Evolutionary conservation across 2,329 filamentous ascomycete genomes (phyloP).

Genomic region (Chrysosporium keratinophilum): DNA sequence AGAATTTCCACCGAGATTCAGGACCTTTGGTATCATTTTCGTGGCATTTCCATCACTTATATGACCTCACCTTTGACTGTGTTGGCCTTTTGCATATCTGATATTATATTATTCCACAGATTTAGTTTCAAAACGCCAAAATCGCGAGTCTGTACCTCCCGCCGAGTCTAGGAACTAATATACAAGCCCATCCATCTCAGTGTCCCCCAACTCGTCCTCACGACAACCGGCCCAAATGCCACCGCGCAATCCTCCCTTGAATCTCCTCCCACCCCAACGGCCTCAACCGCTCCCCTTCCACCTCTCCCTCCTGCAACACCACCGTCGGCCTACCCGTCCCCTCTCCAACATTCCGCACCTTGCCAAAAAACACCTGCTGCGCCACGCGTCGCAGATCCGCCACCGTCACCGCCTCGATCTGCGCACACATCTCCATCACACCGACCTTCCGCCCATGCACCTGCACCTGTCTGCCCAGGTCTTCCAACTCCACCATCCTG

Average conservation of each 20-base stretch:
- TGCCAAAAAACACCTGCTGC: slow-evolving; percentile 62
- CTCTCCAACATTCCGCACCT: slow-evolving; percentile 60
- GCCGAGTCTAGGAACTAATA: too few relatives aligned
- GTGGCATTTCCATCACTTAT: too few relatives aligned
- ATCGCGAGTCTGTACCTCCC: too few relatives aligned
- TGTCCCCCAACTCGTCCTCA: too few relatives aligned
- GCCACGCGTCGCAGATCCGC: slow-evolving; percentile 75
- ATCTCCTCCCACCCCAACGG: slow-evolving; percentile 78
- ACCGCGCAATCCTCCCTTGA: slow-evolving; percentile 71
- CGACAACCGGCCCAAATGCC: slow-evolving; percentile 63
- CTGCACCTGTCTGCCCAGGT: slow-evolving; percentile 88
- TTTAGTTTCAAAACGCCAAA: too few relatives aligned
- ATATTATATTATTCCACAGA: too few relatives aligned
- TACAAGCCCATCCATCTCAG: too few relatives aligned
- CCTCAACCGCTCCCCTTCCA: slow-evolving; percentile 56
- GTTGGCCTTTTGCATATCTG: too few relatives aligned
- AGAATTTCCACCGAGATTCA: too few relatives aligned
- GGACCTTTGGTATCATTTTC: too few relatives aligned
- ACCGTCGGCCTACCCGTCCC: slow-evolving; percentile 88
- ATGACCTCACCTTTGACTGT: too few relatives aligned
- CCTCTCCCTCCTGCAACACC: slow-evolving; percentile 81
- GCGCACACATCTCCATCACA: slow-evolving; percentile 81
- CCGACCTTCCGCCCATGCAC: slow-evolving; percentile 90
- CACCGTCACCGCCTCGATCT: slow-evolving; percentile 73
- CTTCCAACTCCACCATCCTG: slow-evolving; percentile 94